Base-by-base conservation (phyloP, 305 asterid species). In the Fraxinus greggii region DNA sequence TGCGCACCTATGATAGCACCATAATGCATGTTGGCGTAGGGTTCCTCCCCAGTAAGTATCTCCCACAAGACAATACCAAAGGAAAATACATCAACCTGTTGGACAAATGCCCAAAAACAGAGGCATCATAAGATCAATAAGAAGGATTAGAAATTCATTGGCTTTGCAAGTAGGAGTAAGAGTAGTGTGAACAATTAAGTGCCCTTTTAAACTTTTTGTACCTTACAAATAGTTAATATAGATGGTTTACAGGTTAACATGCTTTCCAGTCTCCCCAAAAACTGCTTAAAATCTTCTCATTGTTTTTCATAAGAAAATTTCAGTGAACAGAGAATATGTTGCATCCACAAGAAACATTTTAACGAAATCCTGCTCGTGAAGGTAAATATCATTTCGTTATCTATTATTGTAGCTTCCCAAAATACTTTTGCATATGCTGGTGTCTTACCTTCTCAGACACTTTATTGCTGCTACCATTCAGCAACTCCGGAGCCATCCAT, bases 401-500 rank as follows among this genome's bases (percentile, higher is more conserved):
- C 13, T n/a, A 81, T 54, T 69, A 72, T 33, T 81, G 61, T 80
- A 56, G 67, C 24, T 81, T 65, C 77, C 69, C 65, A 56, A 63
- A 77, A 40, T 59, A 33, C 32, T 80, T 73, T 28, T 78, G 23
- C 42, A 72, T 33, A 63, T 61, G 59, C 42, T 38, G 78, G 73
- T 56, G 77, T 61, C 85, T 82, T 75, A 93, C 97, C 92, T 93
- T 93, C 87, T 93, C 97, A 79, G 97, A 93, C 78, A 93, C 97
- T 86, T 91, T 92, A 85, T 83, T 93, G 91, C 94, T 93, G 80
- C 95, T 87, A 15, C 97, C 97, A 86, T 92, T 93, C 75, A 93
- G 86, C 78, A 93, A 89, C 90, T 93, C 98, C 5, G 98, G 98
- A 79, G 97, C 97, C 97, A 93, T 93, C 97, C 97, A 93, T n/a